phyloP scores from a whole-genome alignment of 257 asterid genomes.

The Fraxinus pennsylvanica region DNA sequence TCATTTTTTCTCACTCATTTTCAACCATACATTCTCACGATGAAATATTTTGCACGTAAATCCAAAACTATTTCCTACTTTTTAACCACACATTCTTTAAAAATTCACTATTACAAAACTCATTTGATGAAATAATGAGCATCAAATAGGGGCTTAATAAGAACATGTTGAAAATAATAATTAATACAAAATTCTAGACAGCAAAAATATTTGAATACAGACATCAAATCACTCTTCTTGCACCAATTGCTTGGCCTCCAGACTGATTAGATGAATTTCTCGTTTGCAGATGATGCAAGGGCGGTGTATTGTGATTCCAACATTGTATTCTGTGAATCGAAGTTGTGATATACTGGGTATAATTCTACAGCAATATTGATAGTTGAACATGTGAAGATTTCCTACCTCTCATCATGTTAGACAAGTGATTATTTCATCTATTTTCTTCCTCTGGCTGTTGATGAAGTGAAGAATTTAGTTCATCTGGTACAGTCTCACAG shows the following conservation, averaged over 20 bases:
- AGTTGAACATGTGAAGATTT: background rate
- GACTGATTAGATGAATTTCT: background rate
- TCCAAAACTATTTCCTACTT: no score
- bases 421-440: background rate
- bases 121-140: no score
- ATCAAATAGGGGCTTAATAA: background rate
- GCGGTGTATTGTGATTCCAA: constrained; percentile 52
- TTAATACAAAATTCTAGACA: background rate
- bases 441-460: background rate
- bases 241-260: no score
- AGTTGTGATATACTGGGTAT: constrained; percentile 39
- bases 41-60: no score
- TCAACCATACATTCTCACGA: no score
- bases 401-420: background rate
- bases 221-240: background rate
- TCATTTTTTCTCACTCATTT: no score
- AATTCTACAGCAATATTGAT: background rate
- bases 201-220: background rate
- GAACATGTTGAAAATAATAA: background rate
- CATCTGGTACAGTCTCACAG: background rate
- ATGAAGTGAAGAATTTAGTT: background rate
- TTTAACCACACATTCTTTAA: no score
- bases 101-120: no score
- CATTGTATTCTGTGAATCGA: constrained; percentile 53
- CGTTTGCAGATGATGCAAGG: constrained; percentile 71